Conservation (phyloP, 345 rosid genomes). For the Dovyalis caffra region DNA sequence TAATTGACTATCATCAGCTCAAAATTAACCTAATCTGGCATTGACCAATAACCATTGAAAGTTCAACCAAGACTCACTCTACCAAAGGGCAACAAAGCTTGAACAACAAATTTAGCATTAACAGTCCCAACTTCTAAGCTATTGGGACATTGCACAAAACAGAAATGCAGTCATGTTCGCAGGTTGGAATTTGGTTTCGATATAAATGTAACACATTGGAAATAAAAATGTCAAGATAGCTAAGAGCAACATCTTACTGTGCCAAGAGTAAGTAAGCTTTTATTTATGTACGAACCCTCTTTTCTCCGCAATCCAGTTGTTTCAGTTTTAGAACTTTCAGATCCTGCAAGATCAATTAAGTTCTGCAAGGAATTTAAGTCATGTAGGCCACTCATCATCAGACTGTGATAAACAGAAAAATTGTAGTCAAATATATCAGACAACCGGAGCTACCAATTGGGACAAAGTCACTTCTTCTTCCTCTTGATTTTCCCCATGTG, state of each 20-base stretch:
- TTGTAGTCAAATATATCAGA: constrained; percentile 6
- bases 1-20: background rate
- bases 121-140: background rate
- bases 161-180: background rate
- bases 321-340: constrained; percentile 77
- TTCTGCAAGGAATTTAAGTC: constrained; percentile 40
- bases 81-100: too few relatives aligned
- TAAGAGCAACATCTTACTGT: constrained; percentile 41
- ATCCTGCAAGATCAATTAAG: constrained; percentile 75
- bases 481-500: constrained; percentile 43
- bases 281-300: constrained; percentile 74
- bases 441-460: constrained; percentile 46
- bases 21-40: background rate
- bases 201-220: constrained; percentile 3
- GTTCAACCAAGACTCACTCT: too few relatives aligned
- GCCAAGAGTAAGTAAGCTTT: constrained; percentile 73
- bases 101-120: background rate
- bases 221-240: background rate
- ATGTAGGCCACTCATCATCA: constrained; percentile 1
- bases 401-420: background rate
- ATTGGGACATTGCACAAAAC: background rate
- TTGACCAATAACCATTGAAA: background rate
- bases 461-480: constrained; percentile 67
- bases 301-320: constrained; percentile 72
- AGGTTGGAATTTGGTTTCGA: background rate